A percentile compares a stretch with the other conserved stretches of the same genome.
Conservation (phyloP, 176 grass and related monocot genomes). For the Poa annua region DNA sequence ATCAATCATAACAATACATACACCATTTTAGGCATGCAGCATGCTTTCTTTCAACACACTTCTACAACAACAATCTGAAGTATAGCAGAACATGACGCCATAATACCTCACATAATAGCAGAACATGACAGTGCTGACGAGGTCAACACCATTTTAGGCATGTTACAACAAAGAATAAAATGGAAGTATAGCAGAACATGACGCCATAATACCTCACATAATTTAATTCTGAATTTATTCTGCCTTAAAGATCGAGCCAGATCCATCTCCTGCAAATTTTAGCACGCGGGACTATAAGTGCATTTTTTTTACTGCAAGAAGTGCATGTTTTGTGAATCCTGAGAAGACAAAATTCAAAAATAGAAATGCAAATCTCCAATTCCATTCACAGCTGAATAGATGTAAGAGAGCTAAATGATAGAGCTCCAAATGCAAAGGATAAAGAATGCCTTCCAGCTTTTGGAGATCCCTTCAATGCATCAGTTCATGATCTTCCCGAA, state of each 20-base stretch:
- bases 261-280: conserved; percentile 84
- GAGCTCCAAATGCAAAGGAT: conserved; percentile 94
- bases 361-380: conserved; percentile 14
- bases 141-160: too few species aligned
- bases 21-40: too few species aligned
- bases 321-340: conserved; percentile 3
- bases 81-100: too few species aligned
- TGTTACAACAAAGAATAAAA: conserved; percentile 9
- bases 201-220: conserved; percentile 68
- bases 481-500: conserved; percentile 89
- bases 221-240: conserved; percentile 91
- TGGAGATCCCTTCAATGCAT: conserved; percentile 95
- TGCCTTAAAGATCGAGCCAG: conserved; percentile 76
- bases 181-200: conserved; percentile 32
- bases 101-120: too few species aligned
- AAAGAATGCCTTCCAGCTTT: conserved; percentile 91
- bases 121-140: too few species aligned
- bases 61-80: too few species aligned
- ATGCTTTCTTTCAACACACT: too few species aligned
- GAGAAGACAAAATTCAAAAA: conserved; percentile 21
- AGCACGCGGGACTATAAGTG: conserved; percentile 20
- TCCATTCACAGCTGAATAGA: conserved; percentile 19
- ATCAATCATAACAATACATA: too few species aligned
- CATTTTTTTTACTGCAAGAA: neutral
- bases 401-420: conserved; percentile 32